Evolutionary conservation across 306 rosid species (phyloP), one percentile per base, ranked within the genome.

Genomic region (Carpinus fangiana): DNA sequence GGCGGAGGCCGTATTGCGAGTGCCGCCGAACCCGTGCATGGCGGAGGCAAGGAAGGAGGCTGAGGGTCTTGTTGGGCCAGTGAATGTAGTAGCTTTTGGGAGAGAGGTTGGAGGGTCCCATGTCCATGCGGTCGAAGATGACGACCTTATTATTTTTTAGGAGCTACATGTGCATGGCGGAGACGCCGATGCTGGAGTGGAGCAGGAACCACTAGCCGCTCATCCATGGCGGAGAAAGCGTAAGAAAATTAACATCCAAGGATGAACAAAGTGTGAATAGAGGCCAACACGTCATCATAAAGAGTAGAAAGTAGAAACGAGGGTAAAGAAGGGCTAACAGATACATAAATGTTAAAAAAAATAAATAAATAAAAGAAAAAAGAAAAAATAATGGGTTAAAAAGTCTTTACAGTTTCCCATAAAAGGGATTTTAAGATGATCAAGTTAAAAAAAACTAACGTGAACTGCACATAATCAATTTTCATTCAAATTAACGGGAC

Each of bases 101-200:
- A 23, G 97, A 80, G 77, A 89, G 82, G 67, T 93, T 93, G 4
- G 98, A 93, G 7, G 88, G 93, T 3, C 97, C 98, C 76, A 91
- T 88, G 67, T 93, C 91, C 2, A 93, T 83, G 1, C 98, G 85
- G 79, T 93, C 93, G 73, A 91, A 91, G 64, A 91, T 85, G 38
- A 93, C 18, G 8, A 93, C 95, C 59, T 85, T 86, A 80, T 89
- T 85, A 87, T 88, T 90, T 9, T 11, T 53, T 79, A 93, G 84
- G 0, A 93, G 87, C 34, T 91, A 97, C 97, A 93, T 93, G 95
- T 93, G 98, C 95, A 93, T 91, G 85, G 98, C 98, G 0, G 97
- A 90, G 77, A 93, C 83, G 50, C 98, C 98, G 12, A 91, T 85
- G 87, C 85, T 84, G 2, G 53, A 28, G 13, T 83, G 86, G 17